These are phyloP conservation scores for Orbilia brochopaga DNA, from an alignment of 2,329 filamentous ascomycete species.

Conservation along the genomic window DNA sequence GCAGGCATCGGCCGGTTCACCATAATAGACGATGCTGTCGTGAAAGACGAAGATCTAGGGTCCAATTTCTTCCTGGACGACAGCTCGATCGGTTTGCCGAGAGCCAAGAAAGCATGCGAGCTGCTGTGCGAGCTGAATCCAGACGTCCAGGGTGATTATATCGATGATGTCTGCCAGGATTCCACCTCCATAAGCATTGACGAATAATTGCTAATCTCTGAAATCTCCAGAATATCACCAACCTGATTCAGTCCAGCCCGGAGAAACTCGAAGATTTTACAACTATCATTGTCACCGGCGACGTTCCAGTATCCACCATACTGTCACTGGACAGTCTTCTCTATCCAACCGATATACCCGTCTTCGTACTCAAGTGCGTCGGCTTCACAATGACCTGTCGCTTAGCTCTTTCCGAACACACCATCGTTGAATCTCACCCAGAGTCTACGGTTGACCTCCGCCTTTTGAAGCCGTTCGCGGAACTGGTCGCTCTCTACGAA, in stretches of 20 bases:
- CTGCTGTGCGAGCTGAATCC: slow-evolving; percentile 87
- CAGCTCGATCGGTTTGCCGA: slow-evolving; percentile 73
- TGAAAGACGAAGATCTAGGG: slow-evolving; percentile 83
- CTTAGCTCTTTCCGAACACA: slow-evolving; percentile 74
- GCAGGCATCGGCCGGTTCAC: slow-evolving; percentile 85
- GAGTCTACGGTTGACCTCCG: slow-evolving; percentile 86
- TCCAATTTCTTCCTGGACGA: slow-evolving; percentile 97
- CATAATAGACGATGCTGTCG: slow-evolving; percentile 78
- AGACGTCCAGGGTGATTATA: slow-evolving; percentile 79
- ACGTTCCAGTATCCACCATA: slow-evolving; percentile 50
- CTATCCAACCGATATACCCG: slow-evolving; percentile 65
- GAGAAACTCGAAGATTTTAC: slow-evolving; percentile 41
- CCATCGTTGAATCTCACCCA: slow-evolving; percentile 94
- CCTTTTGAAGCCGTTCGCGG: slow-evolving; percentile 83
- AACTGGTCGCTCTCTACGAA: slow-evolving; percentile 71
- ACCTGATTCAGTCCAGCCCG: slow-evolving; percentile 24
- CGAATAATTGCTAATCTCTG: slow-evolving; percentile 23
- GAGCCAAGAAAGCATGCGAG: slow-evolving; percentile 77
- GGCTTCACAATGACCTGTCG: slow-evolving; percentile 92
- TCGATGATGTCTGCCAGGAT: slow-evolving; percentile 63
- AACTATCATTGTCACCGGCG: slow-evolving; percentile 36
- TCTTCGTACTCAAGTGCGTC: slow-evolving; percentile 83
- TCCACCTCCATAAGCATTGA: no score
- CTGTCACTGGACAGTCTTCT: slow-evolving; percentile 48
- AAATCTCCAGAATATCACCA: slow-evolving; percentile 18